A percentile compares a stretch with the other conserved stretches of the same genome.
phyloP scores from a whole-genome alignment of 345 rosid genomes.

The Salix koriyanagi region DNA sequence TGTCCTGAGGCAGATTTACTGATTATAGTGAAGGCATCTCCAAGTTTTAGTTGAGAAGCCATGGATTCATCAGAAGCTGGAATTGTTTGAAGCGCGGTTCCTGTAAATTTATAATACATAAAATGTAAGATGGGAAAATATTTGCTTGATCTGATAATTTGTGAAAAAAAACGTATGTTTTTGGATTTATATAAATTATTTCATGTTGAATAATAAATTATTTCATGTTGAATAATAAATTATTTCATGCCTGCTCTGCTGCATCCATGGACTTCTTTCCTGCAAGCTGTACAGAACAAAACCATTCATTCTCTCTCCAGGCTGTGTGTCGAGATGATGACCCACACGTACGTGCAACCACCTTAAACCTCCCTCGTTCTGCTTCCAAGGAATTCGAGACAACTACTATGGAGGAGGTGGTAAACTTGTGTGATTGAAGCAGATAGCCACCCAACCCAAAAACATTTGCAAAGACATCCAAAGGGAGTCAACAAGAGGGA shows the following conservation, averaged over 20 bases:
- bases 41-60: not conserved
- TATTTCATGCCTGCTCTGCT: too few species aligned
- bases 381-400: not conserved
- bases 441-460: constrained; percentile 3
- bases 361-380: not conserved
- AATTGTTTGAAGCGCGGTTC: not conserved
- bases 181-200: too few species aligned
- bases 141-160: not conserved
- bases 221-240: too few species aligned
- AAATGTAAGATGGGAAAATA: not conserved
- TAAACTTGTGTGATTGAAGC: constrained; percentile 7
- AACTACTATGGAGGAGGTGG: not conserved
- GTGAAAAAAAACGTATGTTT: not conserved
- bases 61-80: not conserved
- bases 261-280: not conserved
- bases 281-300: not conserved
- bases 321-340: not conserved
- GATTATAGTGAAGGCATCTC: not conserved
- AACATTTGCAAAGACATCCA: not conserved
- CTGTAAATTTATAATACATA: not conserved
- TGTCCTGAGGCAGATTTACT: not conserved
- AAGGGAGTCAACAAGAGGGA: constrained; percentile 12
- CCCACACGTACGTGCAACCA: constrained; percentile 5
- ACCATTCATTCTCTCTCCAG: not conserved
- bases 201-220: too few species aligned